Evolutionary conservation across 768 basidiomycete species (phyloP), one percentile per base, ranked within the genome.

Genomic region (Clavulina sp.): DNA sequence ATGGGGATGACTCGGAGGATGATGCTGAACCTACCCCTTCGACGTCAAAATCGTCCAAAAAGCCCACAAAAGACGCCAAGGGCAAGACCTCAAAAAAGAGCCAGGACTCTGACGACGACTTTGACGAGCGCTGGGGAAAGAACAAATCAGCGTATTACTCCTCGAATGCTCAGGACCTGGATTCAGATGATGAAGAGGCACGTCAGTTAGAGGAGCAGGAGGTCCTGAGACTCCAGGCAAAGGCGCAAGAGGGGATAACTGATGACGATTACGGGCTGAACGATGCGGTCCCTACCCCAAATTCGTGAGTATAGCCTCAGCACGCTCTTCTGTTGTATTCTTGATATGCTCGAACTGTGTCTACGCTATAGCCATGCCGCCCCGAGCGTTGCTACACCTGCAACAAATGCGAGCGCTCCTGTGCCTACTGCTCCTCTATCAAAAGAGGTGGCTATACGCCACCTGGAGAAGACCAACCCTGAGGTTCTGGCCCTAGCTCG

Each of bases 131-230:
- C 1, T 96, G 91, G 91, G 91, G 91, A 6, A 71, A 69, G 54
- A 75, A 77, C 56, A 81, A 80, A 64, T 71, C 77, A 36, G 80
- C 77, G 3, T 96, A 92, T 65, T 93, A 93, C 61, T 77, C 85
- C 3, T 84, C 83, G 3, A 88, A 87, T 62, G 86, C 84, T 30
- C 80, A 63, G 16, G 50, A 55, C 4, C 54, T 57, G 33, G 85
- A 85, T 49, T 81, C 81, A 33, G 84, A 85, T 58, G 82, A 92
- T 56, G 91, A 93, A 59, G 91, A 93, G 63, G 84, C 78, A 31
- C 76, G 84, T 60, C 81, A 84, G 57, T 66, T 93, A 48, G 89
- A 96, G 60, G 86, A 87, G 62, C 78, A 82, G 61, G 91, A 96
- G 63, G 85, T 84, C 4, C 78, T 66, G 58, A 70, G 86, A 52